Percentiles rank a stretch among this genome's conserved stretches.
These are phyloP conservation scores for Auriscalpium orientale DNA, from an alignment of 768 basidiomycete species.

Conservation along the genomic window DNA sequence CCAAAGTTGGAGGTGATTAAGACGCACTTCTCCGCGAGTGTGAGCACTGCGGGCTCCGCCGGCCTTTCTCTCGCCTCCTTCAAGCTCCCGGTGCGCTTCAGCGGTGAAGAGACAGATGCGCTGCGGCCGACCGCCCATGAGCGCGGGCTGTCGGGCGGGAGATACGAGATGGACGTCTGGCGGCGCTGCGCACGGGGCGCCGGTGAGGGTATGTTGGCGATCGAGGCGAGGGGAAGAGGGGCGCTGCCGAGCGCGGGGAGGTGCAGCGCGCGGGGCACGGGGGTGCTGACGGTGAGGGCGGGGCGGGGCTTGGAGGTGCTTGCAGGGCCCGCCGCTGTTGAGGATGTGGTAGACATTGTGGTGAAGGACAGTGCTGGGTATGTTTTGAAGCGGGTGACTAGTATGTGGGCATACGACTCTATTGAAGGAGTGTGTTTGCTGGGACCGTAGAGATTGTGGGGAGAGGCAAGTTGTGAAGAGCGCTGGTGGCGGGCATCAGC, in stretches of 20 bases:
- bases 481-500: too few relatives aligned
- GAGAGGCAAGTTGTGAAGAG: too few relatives aligned
- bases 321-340: background rate
- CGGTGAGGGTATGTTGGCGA: slow-evolving; percentile 10
- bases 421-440: too few relatives aligned
- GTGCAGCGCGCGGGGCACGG: slow-evolving; percentile 42
- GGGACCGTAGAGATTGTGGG: too few relatives aligned
- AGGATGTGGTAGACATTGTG: background rate
- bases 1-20: background rate
- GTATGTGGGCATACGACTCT: too few relatives aligned
- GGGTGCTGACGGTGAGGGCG: slow-evolving; percentile 8
- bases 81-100: background rate
- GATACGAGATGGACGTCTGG: slow-evolving; percentile 51
- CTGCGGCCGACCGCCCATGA: slow-evolving; percentile 2
- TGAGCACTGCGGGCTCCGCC: slow-evolving; percentile 38
- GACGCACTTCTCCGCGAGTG: slow-evolving; percentile 66
- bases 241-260: slow-evolving; percentile 31
- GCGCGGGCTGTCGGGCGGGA: slow-evolving; percentile 24
- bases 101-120: background rate
- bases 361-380: background rate
- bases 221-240: slow-evolving; percentile 13
- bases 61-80: slow-evolving; percentile 11
- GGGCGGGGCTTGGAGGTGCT: background rate
- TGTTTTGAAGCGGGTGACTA: background rate
- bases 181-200: slow-evolving; percentile 25